A percentile compares a stretch with the other conserved stretches of the same genome.
These are phyloP conservation scores for Gracilaria domingensis DNA, from an alignment of 23 red algal species.

Conservation along the genomic window DNA sequence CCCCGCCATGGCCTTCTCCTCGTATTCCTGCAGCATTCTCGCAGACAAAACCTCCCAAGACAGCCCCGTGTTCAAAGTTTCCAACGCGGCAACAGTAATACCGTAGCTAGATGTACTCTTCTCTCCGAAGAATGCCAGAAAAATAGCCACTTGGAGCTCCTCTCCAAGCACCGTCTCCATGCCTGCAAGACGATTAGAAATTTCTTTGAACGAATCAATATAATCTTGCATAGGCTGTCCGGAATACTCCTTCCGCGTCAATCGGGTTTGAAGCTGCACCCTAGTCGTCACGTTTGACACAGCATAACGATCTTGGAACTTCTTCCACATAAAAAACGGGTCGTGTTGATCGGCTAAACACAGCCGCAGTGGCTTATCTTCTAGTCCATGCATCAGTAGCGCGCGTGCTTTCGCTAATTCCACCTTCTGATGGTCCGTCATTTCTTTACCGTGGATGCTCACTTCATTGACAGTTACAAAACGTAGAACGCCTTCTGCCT, in stretches of 20 bases:
- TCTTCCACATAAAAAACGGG: constrained; percentile 24
- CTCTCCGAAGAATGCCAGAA: background rate
- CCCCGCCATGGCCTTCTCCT: background rate
- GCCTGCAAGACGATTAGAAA: background rate
- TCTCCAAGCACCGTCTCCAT: background rate
- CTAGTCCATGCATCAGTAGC: too few relatives aligned
- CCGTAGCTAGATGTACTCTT: background rate
- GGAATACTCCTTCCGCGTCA: background rate
- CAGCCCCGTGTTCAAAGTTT: background rate
- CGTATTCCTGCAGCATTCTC: background rate
- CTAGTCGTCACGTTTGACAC: background rate
- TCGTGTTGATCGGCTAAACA: constrained; percentile 24
- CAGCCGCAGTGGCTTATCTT: constrained; percentile 8
- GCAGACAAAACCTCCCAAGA: background rate
- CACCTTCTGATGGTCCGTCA: too few relatives aligned
- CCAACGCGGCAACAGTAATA: background rate
- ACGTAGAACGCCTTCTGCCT: background rate
- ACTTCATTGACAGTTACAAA: too few relatives aligned
- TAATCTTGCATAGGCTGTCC: constrained; percentile 6
- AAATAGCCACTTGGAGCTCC: background rate
- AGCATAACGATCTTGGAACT: constrained; percentile 12
- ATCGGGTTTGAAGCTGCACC: background rate
- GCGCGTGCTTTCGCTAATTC: too few relatives aligned
- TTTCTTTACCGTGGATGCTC: too few relatives aligned
- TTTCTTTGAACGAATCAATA: background rate